Evolutionary conservation across 2,329 filamentous ascomycete genomes (phyloP), one percentile per base, ranked within the genome.

Genomic region (Sclerotinia borealis): DNA sequence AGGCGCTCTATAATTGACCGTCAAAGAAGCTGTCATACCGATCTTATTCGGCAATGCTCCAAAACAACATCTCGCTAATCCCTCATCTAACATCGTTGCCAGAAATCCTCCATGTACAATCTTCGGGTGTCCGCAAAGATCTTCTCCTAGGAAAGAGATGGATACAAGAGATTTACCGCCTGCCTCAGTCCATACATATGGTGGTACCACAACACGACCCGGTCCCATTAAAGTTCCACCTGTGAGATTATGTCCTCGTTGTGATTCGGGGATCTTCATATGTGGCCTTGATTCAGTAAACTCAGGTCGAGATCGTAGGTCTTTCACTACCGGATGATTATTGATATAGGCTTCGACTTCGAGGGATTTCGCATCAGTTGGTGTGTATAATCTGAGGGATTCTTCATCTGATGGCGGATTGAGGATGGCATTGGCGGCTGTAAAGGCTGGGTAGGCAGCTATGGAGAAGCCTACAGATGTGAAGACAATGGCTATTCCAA

Each of bases 81-180:
- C 92, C 76, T 98, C 93, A 73, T 98, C 93, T 60, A 98, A 79
- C 74, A 98, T 83, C 15, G 93, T 97, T n/a, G 93, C 93, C 63
- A 98, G 79, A 68, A 96, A 79, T 0, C 93, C 93, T 58, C 93
- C 93, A 75, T 98, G 95, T 8, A 97, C 84, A 66, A 98, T 91
- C 3, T 90, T 92, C 7, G 91, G 90, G 75, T 98, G 93, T 1
- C 93, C 93, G 74, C 92, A 97, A 47, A 98, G 79, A 70, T 91
- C 87, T 3, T 82, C 77, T 2, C 93, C 93, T 0, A 96, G 81
- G 73, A 93, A 93, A 60, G 87, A 83, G 48, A 98, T 83, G 17
- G 86, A 85, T 7, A 93, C 85, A 61, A 91, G 78, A 56, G 81
- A 83, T 78, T 86, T 87, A 60, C 91, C 89, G 34, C 81, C 84